Evolutionary conservation across 495 filamentous ascomycete species (phyloP), one percentile per base, ranked within the genome.

Genomic region (Xylaria nigripes): DNA sequence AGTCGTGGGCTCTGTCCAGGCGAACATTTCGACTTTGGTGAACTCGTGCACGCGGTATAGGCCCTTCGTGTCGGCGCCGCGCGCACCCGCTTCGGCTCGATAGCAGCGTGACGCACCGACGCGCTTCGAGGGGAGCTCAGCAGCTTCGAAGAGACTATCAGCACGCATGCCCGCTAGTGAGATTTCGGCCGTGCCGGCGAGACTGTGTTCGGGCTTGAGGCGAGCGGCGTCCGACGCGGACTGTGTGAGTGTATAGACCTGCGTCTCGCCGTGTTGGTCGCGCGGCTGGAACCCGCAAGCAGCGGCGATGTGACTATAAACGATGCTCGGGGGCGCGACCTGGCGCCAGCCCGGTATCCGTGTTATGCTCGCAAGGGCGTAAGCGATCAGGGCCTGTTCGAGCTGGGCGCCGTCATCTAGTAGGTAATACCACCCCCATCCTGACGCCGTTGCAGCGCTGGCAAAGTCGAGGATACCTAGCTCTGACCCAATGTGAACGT

Each of bases 41-140:
- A 98, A 98, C 67, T 98, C 93, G 72, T 97, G 93, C n/a, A 98
- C 93, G 12, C 93, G 85, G 71, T 97, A 98, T 6, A 98, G 76
- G 8, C 93, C 93, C 71, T 96, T 96, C 7, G 87, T 94, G 38
- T 95, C 89, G 21, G 81, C 82, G 29, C 93, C 93, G 18, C 93
- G 77, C 5, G 88, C 85, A 18, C 93, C 93, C 1, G 93, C 94
- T 70, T 98, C 93, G 15, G 93, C 93, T 44, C 93, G 84, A 65
- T 95, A 98, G 71, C 89, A 93, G 3, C 93, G 79, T 41, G 88
- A 94, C 1, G 85, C 81, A 6, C 86, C 93, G 5, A 93, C 89
- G 3, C 85, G 69, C 63, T 89, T 92, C 18, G 89, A 51, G 0
- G 93, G 94, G 0, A 95, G 70, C 0, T 83, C 74, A 4, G 65